These are phyloP conservation scores for Saturnispora kantuleensis DNA, from an alignment of 805 yeast species.

Conservation along the genomic window DNA sequence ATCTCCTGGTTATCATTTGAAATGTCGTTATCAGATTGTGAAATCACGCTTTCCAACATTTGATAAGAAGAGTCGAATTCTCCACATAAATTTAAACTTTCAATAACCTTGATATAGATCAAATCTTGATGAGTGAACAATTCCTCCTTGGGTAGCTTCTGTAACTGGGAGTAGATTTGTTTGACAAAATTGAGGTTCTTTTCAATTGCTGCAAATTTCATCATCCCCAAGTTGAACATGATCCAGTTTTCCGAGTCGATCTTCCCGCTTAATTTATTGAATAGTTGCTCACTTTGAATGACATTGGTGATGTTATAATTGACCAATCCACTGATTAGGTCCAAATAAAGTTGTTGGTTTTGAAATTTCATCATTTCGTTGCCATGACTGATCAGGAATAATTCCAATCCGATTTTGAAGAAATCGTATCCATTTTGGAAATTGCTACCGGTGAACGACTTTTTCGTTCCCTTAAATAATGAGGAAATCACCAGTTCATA, in stretches of 20 bases:
- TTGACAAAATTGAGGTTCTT: conserved; percentile 32
- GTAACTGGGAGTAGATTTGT: conserved; percentile 22
- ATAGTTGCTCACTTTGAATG: conserved; percentile 14
- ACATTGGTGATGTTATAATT: conserved; percentile 16
- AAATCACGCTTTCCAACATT: conserved; percentile 45
- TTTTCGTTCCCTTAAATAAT: conserved; percentile 40
- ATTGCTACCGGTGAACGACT: conserved; percentile 29
- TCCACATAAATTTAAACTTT: conserved; percentile 42
- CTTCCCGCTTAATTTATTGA: conserved; percentile 12
- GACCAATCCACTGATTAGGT: conserved; percentile 21
- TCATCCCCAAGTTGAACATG: conserved; percentile 30
- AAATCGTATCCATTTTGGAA: conserved; percentile 35
- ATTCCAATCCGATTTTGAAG: conserved; percentile 41
- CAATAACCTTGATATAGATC: conserved; percentile 42
- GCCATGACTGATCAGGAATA: conserved; percentile 25
- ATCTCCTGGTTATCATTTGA: conserved; percentile 8
- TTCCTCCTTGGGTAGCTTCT: neutral
- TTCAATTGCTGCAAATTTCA: conserved; percentile 30
- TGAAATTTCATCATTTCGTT: conserved; percentile 13
- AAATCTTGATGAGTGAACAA: conserved; percentile 29
- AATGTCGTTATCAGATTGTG: conserved; percentile 14
- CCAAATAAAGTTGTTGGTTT: conserved; percentile 14
- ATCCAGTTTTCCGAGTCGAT: conserved; percentile 9
- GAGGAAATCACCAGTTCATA: conserved; percentile 43
- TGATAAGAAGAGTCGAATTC: conserved; percentile 42